Evolutionary conservation across 1,284 basidiomycete genomes (phyloP), one percentile per base, ranked within the genome.

Genomic region (Sanghuangporus weigelae): DNA sequence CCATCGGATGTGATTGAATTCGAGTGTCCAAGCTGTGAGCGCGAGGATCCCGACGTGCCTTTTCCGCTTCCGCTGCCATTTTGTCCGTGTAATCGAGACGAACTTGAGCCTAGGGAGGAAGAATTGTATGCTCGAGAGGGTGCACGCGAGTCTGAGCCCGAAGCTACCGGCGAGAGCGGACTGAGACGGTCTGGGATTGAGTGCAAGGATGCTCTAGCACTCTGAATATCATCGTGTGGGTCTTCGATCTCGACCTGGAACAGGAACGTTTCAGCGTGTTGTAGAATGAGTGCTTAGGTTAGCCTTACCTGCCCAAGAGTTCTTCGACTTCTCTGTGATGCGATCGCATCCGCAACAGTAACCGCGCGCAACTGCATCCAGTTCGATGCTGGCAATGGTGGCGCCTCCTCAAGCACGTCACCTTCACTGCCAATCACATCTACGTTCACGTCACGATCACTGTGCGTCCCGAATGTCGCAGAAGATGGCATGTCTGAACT

Each of bases 401-500:
- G 65, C 42, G 56, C 65, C n/a, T 66, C 65, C 51, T 66, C 65
- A 11, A 66, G 65, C 7, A 59, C 38, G 48, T 66, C 61, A 40
- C 53, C 50, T 10, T 31, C 58, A 14, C 42, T 50, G 51, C 57
- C 65, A 7, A 60, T 35, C 49, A 63, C 58, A 36, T 59, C 65
- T n/a, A 63, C 50, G 26, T 36, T 50, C 21, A 55, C 54, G 35
- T 51, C 59, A 21, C 38, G 40, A 36, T 51, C 59, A 31, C 64
- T 63, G 35, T 57, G 53, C 12, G 55, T 42, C 21, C 65, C 65
- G 39, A 63, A 66, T 21, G 61, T 63, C 14, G 65, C 61, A 31
- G 65, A 57, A 2, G 56, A 59, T 11, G 65, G 65, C 65, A 66
- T 66, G 36, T 66, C 65, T 12, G 61, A 63, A 48, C 62, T 62